Conservation (phyloP, 306 rosid genomes). For the Fragaria iinumae region DNA sequence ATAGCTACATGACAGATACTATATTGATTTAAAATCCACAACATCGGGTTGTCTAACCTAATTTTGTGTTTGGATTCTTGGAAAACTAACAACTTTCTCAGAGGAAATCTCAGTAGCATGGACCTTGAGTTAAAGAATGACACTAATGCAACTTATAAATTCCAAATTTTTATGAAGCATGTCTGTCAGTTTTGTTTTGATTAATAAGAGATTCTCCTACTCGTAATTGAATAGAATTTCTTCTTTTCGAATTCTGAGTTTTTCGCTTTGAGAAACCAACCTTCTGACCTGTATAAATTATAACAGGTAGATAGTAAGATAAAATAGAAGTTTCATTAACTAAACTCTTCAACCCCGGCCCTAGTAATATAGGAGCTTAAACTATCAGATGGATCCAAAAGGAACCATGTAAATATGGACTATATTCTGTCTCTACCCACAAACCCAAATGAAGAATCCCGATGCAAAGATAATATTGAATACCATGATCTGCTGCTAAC, state of each 20-base stretch:
- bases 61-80: constrained; percentile 36
- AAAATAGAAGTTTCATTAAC: constrained; percentile 70
- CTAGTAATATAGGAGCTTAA: constrained; percentile 3
- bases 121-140: constrained; percentile 36
- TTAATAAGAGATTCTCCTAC: constrained; percentile 25
- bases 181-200: constrained; percentile 63
- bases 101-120: constrained; percentile 40
- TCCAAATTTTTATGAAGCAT: constrained; percentile 58
- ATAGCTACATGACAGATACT: constrained; percentile 13
- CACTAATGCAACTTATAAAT: constrained; percentile 25
- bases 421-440: constrained; percentile 38
- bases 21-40: constrained; percentile 25
- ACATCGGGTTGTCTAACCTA: constrained; percentile 23
- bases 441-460: constrained; percentile 22
- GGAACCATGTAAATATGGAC: constrained; percentile 23
- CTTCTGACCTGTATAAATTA: constrained; percentile 36
- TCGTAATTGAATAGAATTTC: constrained; percentile 19
- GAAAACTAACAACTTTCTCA: constrained; percentile 23
- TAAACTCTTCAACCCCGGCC: constrained; percentile 22
- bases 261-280: constrained; percentile 40
- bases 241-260: constrained; percentile 23
- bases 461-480: constrained; percentile 16
- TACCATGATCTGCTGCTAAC: constrained; percentile 9
- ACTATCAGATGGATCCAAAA: constrained; percentile 47
- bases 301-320: constrained; percentile 48